Evolutionary conservation across 139 green algal species (phyloP).

Genomic region (Pleodorina starrii): DNA sequence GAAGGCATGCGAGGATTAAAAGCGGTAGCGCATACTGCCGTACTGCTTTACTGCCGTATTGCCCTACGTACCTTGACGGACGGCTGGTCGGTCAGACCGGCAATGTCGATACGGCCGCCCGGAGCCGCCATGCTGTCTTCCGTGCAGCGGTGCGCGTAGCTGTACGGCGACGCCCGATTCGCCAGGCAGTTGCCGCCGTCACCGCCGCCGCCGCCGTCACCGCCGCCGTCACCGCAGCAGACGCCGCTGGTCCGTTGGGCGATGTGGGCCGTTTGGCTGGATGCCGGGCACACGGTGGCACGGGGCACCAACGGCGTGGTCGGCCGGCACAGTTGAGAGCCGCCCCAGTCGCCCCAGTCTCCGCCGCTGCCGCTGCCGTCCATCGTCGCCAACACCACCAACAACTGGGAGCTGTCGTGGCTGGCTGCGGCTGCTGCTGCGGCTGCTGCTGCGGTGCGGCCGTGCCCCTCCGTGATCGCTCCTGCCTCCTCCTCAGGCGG

Average conservation of each 20-base stretch:
- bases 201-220: no score
- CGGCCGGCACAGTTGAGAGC: not conserved
- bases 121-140: not conserved
- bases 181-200: not conserved
- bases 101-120: not conserved
- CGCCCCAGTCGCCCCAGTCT: not conserved
- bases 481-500: not conserved
- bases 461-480: not conserved
- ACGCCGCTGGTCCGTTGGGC: no score
- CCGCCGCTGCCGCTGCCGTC: not conserved
- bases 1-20: not conserved
- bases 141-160: not conserved
- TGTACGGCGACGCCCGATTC: not conserved
- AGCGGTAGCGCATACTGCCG: not conserved
- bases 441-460: not conserved
- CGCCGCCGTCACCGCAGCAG: no score
- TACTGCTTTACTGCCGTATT: not conserved
- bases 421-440: not conserved
- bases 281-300: not conserved
- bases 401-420: not conserved
- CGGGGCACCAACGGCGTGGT: not conserved
- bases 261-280: not conserved
- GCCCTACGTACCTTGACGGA: not conserved
- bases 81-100: not conserved
- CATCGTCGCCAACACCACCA: not conserved